Conservation (phyloP, 192 early-diverging fungal species). For the Allomyces macrogynus region DNA sequence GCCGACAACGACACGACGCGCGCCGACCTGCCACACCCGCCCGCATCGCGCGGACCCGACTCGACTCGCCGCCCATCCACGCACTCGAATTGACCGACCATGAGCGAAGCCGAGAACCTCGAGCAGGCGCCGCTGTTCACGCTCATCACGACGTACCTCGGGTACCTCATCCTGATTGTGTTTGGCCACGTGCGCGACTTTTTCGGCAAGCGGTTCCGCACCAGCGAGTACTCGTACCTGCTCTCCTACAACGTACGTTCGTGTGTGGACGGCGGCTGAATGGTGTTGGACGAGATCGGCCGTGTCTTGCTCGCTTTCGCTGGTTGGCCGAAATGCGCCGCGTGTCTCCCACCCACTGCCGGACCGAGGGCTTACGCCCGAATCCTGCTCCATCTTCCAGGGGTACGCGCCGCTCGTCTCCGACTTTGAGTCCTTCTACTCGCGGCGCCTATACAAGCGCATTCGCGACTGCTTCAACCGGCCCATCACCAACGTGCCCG, state of each 20-base stretch:
- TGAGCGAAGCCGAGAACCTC: neutral
- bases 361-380: neutral
- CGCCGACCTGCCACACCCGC: no score
- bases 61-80: no score
- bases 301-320: no score
- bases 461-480: slow-evolving; percentile 88
- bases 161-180: slow-evolving; percentile 79
- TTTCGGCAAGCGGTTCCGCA: slow-evolving; percentile 58
- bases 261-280: no score
- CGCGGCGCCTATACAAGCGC: slow-evolving; percentile 62
- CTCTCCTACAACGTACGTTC: slow-evolving; percentile 39
- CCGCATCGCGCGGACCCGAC: no score
- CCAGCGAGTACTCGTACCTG: slow-evolving; percentile 50
- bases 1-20: no score
- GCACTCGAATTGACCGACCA: neutral
- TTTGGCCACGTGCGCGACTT: slow-evolving; percentile 86
- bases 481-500: slow-evolving; percentile 82
- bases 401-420: slow-evolving; percentile 83
- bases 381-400: slow-evolving; percentile 15
- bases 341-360: neutral
- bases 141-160: slow-evolving; percentile 84
- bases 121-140: slow-evolving; percentile 61
- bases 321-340: slow-evolving; percentile 14
- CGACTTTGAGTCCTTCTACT: slow-evolving; percentile 94
- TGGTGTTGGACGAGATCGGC: neutral